These are phyloP conservation scores for Blastocystis sp. DNA, from an alignment of 352 stramenopile genomes.

Conservation along the genomic window DNA sequence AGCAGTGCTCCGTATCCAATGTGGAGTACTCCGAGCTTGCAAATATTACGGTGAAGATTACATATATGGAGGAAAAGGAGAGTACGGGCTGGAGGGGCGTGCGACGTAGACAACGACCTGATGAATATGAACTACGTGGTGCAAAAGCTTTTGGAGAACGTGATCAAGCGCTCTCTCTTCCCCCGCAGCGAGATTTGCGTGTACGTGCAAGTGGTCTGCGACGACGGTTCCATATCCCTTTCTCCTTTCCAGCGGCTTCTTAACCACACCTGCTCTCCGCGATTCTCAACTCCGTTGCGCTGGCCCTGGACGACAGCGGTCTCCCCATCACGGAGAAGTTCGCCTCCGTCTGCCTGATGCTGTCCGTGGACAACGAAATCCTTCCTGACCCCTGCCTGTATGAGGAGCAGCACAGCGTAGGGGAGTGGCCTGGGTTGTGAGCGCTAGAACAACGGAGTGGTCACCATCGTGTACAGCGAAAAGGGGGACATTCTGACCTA, in stretches of 20 bases:
- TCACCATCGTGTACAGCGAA: conserved; percentile 44
- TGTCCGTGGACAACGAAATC: conserved; percentile 44
- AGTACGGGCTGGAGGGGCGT: not conserved
- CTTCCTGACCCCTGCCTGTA: conserved; percentile 29
- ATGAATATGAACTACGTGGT: conserved; percentile 49
- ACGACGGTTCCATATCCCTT: conserved; percentile 62
- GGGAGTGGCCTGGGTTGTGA: not conserved
- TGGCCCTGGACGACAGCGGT: conserved; percentile 34
- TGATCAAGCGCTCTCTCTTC: conserved; percentile 67
- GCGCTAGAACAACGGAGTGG: conserved; percentile 26
- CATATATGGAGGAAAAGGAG: conserved; percentile 57
- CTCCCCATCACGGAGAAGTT: conserved; percentile 57
- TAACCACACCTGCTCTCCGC: conserved; percentile 2
- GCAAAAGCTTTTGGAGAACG: conserved; percentile 52
- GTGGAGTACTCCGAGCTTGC: conserved; percentile 24
- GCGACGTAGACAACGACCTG: not conserved
- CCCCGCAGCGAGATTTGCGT: conserved; percentile 19
- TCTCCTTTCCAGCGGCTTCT: not conserved
- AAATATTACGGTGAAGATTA: conserved; percentile 48
- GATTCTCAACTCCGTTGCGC: conserved; percentile 52
- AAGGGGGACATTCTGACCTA: conserved; percentile 24
- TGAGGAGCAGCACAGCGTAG: conserved; percentile 21
- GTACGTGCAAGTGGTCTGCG: conserved; percentile 51
- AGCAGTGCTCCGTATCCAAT: not conserved
- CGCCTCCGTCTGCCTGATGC: conserved; percentile 21